Evolutionary conservation across 441 rosid genomes (phyloP).

Genomic region (Theobroma grandiflorum): DNA sequence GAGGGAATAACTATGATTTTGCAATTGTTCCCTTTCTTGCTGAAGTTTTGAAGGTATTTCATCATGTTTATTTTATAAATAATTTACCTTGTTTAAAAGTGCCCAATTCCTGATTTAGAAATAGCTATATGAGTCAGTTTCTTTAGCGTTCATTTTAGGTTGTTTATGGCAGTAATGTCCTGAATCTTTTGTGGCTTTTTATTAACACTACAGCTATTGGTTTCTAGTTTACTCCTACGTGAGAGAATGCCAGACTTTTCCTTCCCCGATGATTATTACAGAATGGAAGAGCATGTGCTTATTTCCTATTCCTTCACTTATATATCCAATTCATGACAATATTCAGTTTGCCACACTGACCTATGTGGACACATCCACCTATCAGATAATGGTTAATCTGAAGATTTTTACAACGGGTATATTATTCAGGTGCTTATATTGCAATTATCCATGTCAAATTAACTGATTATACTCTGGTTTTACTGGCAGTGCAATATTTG

Average conservation of each 20-base stretch:
- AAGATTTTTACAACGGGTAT: conserved; percentile 83
- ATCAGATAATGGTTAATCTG: conserved; percentile 87
- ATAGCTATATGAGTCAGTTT: too few relatives aligned
- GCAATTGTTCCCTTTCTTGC: conserved; percentile 84
- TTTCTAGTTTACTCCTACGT: conserved; percentile 62
- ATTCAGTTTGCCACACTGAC: conserved; percentile 83
- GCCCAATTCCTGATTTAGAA: too few relatives aligned
- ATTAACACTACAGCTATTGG: conserved; percentile 49
- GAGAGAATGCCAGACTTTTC: conserved; percentile 52
- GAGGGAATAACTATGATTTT: conserved; percentile 72
- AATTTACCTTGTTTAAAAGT: background rate
- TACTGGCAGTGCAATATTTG: too few relatives aligned
- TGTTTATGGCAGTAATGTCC: too few relatives aligned
- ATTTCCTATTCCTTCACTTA: conserved; percentile 74
- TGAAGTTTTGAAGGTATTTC: conserved; percentile 67
- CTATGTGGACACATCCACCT: conserved; percentile 78
- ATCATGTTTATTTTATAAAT: too few relatives aligned
- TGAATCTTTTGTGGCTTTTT: too few relatives aligned
- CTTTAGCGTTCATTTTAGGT: too few relatives aligned
- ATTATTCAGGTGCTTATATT: conserved; percentile 28
- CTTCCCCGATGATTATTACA: conserved; percentile 65
- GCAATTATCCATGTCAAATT: too few relatives aligned
- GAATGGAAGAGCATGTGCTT: conserved; percentile 78
- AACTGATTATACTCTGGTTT: too few relatives aligned
- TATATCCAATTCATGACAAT: conserved; percentile 46